These are phyloP conservation scores for Metarhizium rileyi DNA, from an alignment of 2,329 filamentous ascomycete genomes.

Conservation along the genomic window DNA sequence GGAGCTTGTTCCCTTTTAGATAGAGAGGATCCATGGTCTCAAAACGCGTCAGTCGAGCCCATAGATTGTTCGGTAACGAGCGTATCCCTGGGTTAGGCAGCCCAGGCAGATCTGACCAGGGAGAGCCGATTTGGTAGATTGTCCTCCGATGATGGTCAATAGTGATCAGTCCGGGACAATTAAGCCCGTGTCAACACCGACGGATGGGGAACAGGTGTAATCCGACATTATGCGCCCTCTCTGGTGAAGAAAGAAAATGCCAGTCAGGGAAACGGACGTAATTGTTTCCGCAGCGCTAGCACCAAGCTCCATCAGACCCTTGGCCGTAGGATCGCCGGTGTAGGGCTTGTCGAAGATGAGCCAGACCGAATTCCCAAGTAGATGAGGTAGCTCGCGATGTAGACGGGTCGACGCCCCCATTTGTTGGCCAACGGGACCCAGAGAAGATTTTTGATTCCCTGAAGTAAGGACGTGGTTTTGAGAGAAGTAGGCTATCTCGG, in stretches of 20 bases:
- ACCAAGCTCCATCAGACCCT: constrained; percentile 43
- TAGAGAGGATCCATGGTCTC: constrained; percentile 7
- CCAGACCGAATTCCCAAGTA: constrained; percentile 33
- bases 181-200: constrained; percentile 32
- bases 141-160: constrained; percentile 37
- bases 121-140: constrained; percentile 40
- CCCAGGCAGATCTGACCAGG: constrained; percentile 42
- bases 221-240: constrained; percentile 40
- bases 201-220: constrained; percentile 30
- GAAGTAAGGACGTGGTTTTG: constrained; percentile 38
- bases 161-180: constrained; percentile 37
- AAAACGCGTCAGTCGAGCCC: constrained; percentile 6
- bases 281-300: constrained; percentile 43
- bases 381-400: constrained; percentile 32
- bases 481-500: constrained; percentile 43
- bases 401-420: constrained; percentile 33
- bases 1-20: constrained; percentile 11
- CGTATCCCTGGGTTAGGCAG: constrained; percentile 31
- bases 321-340: constrained; percentile 31
- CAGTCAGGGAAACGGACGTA: constrained; percentile 41
- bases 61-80: neutral
- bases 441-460: constrained; percentile 36
- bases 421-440: constrained; percentile 38
- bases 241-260: constrained; percentile 49
- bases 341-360: constrained; percentile 32